Evolutionary conservation across 805 yeast genomes (phyloP).

Genomic region (Ogataea philodendri): DNA sequence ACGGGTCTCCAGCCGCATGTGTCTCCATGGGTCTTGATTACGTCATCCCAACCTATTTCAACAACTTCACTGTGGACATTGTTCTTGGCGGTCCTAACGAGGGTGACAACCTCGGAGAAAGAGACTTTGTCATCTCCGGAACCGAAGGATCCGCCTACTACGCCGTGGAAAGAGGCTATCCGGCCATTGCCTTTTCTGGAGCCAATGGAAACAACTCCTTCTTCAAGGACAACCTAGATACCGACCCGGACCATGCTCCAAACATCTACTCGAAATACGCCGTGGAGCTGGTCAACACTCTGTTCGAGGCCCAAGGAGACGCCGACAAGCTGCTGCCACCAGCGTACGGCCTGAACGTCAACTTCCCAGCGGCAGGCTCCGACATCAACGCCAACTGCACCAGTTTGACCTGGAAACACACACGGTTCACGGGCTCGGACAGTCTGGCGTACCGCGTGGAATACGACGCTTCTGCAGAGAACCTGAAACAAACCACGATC

Average conservation of each 20-base stretch:
- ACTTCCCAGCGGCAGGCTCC: constrained; percentile 46
- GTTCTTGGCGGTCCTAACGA: constrained; percentile 55
- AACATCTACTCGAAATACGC: constrained; percentile 45
- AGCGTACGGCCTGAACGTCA: constrained; percentile 47
- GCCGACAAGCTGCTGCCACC: constrained; percentile 40
- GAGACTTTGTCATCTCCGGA: constrained; percentile 45
- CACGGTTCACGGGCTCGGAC: constrained; percentile 46
- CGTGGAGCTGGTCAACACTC: constrained; percentile 38
- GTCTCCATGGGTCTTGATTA: constrained; percentile 49
- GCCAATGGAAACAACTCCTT: constrained; percentile 48
- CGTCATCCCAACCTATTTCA: constrained; percentile 44
- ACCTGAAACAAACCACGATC: constrained; percentile 20
- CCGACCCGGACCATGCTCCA: constrained; percentile 39
- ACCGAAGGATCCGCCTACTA: constrained; percentile 52
- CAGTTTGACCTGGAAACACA: constrained; percentile 41
- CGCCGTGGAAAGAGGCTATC: constrained; percentile 46
- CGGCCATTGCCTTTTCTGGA: constrained; percentile 54
- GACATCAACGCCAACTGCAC: constrained; percentile 38
- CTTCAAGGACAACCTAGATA: constrained; percentile 44
- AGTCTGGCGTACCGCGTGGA: constrained; percentile 33
- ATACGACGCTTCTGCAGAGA: constrained; percentile 42
- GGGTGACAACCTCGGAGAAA: constrained; percentile 47
- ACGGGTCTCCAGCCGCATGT: constrained; percentile 55
- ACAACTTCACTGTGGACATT: constrained; percentile 44
- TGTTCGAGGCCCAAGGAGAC: constrained; percentile 40